phyloP scores from a whole-genome alignment of 2,329 filamentous ascomycete species.

The Xylariaceae sp. region DNA sequence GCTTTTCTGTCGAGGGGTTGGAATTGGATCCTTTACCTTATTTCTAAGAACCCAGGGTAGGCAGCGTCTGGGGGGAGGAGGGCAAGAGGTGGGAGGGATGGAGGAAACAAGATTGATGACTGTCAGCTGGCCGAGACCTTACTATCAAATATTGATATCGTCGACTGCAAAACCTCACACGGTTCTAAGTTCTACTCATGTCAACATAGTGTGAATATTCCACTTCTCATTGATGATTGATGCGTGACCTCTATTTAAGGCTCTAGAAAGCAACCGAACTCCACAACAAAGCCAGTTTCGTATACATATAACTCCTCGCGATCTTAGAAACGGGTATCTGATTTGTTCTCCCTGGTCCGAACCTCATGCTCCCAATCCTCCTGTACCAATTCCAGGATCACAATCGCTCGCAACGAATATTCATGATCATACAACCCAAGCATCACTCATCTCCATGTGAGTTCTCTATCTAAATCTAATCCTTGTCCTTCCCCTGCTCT shows the following conservation, averaged over 20 bases:
- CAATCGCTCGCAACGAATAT: not conserved
- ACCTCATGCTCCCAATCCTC: not conserved
- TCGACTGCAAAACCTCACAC: no score
- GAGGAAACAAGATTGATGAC: no score
- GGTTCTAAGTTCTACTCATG: no score
- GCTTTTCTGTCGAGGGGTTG: conserved; percentile 54
- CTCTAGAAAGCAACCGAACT: no score
- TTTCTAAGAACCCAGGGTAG: conserved; percentile 8
- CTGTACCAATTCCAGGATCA: no score
- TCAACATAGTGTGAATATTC: no score
- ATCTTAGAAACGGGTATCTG: conserved; percentile 20
- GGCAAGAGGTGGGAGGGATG: no score
- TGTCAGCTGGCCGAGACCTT: no score
- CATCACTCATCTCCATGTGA: no score
- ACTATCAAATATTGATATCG: no score
- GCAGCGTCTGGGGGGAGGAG: not conserved
- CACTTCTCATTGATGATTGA: no score
- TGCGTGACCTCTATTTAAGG: no score
- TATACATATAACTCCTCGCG: not conserved
- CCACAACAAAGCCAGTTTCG: not conserved
- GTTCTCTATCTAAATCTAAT: conserved; percentile 3
- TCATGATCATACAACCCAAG: not conserved
- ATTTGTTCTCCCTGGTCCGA: conserved; percentile 10
- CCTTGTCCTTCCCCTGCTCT: conserved; percentile 9
- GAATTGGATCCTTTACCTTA: conserved; percentile 56